These are phyloP conservation scores for Suillus decipiens DNA, from an alignment of 768 basidiomycete genomes.

Conservation along the genomic window DNA sequence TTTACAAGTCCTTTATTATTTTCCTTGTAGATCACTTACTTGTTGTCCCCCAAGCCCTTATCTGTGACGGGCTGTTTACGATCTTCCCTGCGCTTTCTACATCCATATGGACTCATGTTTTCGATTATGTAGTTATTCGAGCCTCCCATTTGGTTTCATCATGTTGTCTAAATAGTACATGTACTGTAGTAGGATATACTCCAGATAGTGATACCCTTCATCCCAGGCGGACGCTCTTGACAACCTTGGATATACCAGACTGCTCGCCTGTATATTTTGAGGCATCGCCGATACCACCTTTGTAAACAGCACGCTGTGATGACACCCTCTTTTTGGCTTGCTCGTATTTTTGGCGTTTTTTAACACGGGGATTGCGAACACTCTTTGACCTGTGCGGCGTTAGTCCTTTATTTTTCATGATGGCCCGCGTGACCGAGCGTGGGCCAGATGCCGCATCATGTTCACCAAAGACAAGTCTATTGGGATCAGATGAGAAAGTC, in stretches of 20 bases:
- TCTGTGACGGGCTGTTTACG: background rate
- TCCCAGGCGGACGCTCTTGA: conserved; percentile 81
- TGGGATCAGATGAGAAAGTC: conserved; percentile 12
- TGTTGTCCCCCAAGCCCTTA: background rate
- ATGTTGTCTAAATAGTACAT: conserved; percentile 10
- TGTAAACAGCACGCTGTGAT: conserved; percentile 91
- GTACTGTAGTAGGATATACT: conserved; percentile 4
- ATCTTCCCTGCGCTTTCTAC: background rate
- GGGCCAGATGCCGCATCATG: conserved; percentile 62
- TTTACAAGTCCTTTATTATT: conserved; percentile 27
- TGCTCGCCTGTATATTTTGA: conserved; percentile 89
- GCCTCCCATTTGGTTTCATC: conserved; percentile 2
- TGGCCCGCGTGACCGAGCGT: conserved; percentile 85
- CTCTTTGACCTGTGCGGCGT: conserved; percentile 87
- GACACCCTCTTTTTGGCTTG: conserved; percentile 92
- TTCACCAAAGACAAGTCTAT: conserved; percentile 35
- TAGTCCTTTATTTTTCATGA: conserved; percentile 92
- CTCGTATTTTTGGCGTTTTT: conserved; percentile 92
- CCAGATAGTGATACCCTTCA: conserved; percentile 23
- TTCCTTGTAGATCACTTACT: background rate
- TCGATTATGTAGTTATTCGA: conserved; percentile 6
- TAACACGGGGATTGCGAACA: conserved; percentile 95
- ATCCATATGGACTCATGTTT: conserved; percentile 13
- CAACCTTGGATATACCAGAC: conserved; percentile 88
- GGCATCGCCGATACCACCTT: conserved; percentile 75